Base-by-base conservation (phyloP, 2,329 filamentous ascomycete species). In the Tetracladium maxilliforme region DNA sequence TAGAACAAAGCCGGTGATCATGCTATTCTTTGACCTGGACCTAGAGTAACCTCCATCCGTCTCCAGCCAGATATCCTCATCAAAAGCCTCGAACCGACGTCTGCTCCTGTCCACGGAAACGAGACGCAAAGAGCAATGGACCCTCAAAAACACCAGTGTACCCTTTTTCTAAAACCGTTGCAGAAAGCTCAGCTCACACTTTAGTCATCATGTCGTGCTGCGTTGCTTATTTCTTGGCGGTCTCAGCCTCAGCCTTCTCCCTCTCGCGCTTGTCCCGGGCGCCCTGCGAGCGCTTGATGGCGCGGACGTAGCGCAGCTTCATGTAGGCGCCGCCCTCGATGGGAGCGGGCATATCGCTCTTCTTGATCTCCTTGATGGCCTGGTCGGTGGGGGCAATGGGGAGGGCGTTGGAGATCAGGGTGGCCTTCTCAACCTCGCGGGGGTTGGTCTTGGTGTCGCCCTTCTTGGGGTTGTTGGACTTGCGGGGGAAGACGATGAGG, bases 401-500 rank as follows among this genome's bases (percentile, higher is more conserved):
- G 48, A 92, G 64, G 43, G 64, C 52, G 38, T 63, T 53, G 49
- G 57, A 51, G 46, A 73, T 50, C 50, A 54, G 61, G 39, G 57
- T 49, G 43, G 62, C 59, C 51, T 62, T 67, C 50, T 67, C 59
- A 54, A 71, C 70, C 47, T 74, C 59, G 54, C 73, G 77, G 52
- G 57, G 58, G 36, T 42, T 43, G 41, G 65, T 49, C 58, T 77
- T 67, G 39, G 76, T 77, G 63, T 93, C 83, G 58, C 81, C 81
- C 56, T 79, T 78, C 82, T 93, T 94, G 64, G 77, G 72, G 64
- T 90, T 75, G 64, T 86, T 86, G 56, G 73, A 73, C 64, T 82
- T 84, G 70, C 84, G 83, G 55, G 90, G 90, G 72, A 98, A 94
- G 56, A 98, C 73, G 58, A 98, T 93, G 52, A 98, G 68, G 53